A percentile compares a stretch with the other conserved stretches of the same genome.
Conservation (phyloP, 2,329 filamentous ascomycete species). For the Penicillium sp. region DNA sequence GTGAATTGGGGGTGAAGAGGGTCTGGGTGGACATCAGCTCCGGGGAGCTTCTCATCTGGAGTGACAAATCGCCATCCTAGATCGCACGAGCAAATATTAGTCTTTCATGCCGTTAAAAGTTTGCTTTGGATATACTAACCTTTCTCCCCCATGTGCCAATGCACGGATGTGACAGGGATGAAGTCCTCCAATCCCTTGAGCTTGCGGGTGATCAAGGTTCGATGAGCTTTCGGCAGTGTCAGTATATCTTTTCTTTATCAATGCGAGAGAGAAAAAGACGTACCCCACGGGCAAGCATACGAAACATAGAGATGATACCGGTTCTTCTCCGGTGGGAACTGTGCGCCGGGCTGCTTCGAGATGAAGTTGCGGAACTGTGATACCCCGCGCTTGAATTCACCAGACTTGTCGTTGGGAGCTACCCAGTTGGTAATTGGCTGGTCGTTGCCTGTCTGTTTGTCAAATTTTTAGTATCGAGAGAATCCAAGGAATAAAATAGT, state of each 20-base stretch:
- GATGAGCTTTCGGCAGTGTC: constrained; percentile 58
- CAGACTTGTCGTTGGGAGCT: constrained; percentile 67
- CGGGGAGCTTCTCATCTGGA: constrained; percentile 55
- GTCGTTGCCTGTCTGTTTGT: constrained; percentile 9
- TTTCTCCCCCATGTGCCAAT: constrained; percentile 78
- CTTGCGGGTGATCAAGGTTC: constrained; percentile 79
- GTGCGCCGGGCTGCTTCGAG: constrained; percentile 64
- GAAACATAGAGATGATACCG: constrained; percentile 94
- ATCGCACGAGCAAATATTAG: neutral
- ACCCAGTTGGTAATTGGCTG: constrained; percentile 75
- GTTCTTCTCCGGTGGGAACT: constrained; percentile 80
- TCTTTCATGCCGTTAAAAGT: neutral
- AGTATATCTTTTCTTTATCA: neutral
- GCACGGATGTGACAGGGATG: constrained; percentile 74
- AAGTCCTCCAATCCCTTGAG: constrained; percentile 90
- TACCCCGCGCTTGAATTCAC: constrained; percentile 87
- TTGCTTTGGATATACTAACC: constrained; percentile 40
- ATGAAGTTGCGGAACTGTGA: constrained; percentile 81
- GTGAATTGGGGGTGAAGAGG: constrained; percentile 65
- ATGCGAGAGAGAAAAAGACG: constrained; percentile 19
- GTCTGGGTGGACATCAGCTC: constrained; percentile 50
- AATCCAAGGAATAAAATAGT: neutral
- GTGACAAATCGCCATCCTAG: constrained; percentile 80
- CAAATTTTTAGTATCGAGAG: constrained; percentile 20
- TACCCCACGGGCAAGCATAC: constrained; percentile 88